Evolutionary conservation across 441 rosid species (phyloP), one percentile per base, ranked within the genome.

Genomic region (Erodium moschatum): DNA sequence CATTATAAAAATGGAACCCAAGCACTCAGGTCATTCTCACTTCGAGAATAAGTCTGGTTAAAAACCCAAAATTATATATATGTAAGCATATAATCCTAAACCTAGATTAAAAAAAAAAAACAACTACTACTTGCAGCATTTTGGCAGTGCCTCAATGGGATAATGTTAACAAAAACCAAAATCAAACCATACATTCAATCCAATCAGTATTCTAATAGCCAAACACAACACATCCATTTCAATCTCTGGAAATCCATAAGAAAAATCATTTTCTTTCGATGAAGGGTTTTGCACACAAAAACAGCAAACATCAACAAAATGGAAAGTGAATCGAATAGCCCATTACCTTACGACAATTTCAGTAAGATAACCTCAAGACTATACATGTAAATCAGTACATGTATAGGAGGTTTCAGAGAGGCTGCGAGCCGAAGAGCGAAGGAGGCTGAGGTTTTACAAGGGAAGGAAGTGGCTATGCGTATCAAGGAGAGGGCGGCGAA

Each of bases 381-480:
- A 58, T 58, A 18, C 64, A 58, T 58, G 10, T 9, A 20, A 58
- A 58, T 18, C 29, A 58, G 29, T 20, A 58, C 9, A 21, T 58
- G 13, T 58, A 56, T 2, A 29, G 31, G 31, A 18, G 62, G 24
- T 56, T 19, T 6, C 11, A 20, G 27, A 15, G 20, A 56, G 62
- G n/a, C 1, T 44, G 50, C 50, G n/a, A 40, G 10, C 10, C 5
- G 60, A 13, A 4, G 40, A 3, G 9, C 0, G 19, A 15, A 50
- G 58, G 58, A 56, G 62, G 62, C 62, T 56, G 62, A 56, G 62
- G 62, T 56, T 56, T 56, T 54, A 54, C 11, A 54, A 18, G 62
- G 9, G 62, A 19, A 54, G 40, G 40, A 7, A 54, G n/a, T 54
- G 61, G 61, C 10, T 54, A 54, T 15, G 48, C 12, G 3, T 1